These are phyloP conservation scores for Epichloe sp. DNA, from an alignment of 2,329 filamentous ascomycete species.

Conservation along the genomic window DNA sequence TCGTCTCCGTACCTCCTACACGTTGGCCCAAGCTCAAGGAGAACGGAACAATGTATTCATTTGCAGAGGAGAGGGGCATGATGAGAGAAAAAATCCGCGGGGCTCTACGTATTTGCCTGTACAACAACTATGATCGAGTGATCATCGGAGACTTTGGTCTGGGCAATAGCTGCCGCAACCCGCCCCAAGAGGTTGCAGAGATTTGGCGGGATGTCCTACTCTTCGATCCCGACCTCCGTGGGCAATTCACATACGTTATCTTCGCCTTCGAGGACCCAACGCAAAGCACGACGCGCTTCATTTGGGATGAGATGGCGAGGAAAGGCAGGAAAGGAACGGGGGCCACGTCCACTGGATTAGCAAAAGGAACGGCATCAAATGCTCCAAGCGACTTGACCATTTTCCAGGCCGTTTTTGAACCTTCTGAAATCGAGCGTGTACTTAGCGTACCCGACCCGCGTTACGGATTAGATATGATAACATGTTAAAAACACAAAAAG, in stretches of 20 bases:
- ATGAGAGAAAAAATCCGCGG: slow-evolving; percentile 61
- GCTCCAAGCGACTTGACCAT: slow-evolving; percentile 35
- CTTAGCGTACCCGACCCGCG: slow-evolving; percentile 40
- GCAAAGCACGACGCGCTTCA: slow-evolving; percentile 39
- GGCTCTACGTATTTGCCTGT: slow-evolving; percentile 56
- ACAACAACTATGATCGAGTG: slow-evolving; percentile 41
- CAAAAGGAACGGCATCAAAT: slow-evolving; percentile 3
- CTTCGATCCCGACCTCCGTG: slow-evolving; percentile 47
- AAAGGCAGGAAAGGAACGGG: slow-evolving; percentile 26
- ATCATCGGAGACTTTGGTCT: slow-evolving; percentile 53
- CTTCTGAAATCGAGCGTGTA: slow-evolving; percentile 34
- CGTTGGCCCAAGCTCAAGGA: slow-evolving; percentile 61
- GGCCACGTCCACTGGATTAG: slow-evolving; percentile 16
- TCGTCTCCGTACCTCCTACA: slow-evolving; percentile 62
- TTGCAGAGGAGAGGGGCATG: slow-evolving; percentile 55
- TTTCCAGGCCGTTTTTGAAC: slow-evolving; percentile 39
- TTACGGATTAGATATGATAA: slow-evolving; percentile 40
- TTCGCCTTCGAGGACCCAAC: slow-evolving; percentile 50
- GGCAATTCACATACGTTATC: slow-evolving; percentile 46
- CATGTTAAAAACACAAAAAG: slow-evolving; percentile 15
- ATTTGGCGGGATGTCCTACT: slow-evolving; percentile 54
- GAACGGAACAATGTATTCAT: slow-evolving; percentile 55
- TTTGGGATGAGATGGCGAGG: slow-evolving; percentile 42
- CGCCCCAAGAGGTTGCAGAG: slow-evolving; percentile 49
- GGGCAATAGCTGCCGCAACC: slow-evolving; percentile 51